Conservation (phyloP, 306 rosid species). For the Cicer judaicum region DNA sequence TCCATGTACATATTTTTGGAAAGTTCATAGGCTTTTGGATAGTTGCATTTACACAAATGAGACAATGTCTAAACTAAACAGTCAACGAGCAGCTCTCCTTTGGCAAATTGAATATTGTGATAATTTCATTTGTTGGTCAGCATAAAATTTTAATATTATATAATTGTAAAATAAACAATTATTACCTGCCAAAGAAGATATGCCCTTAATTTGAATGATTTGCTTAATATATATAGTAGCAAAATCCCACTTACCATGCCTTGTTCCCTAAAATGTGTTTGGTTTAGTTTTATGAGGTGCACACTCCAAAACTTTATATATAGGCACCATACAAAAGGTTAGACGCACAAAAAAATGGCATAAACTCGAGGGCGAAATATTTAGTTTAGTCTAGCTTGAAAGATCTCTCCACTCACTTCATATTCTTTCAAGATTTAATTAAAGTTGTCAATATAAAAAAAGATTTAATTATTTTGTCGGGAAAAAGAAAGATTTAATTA, state of each 20-base stretch:
- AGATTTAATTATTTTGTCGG: no score
- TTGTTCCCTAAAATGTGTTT: neutral
- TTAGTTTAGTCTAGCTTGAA: no score
- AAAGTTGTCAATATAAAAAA: no score
- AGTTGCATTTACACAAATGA: neutral
- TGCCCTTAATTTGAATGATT: conserved; percentile 31
- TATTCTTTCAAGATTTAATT: no score
- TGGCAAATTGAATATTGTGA: conserved; percentile 26
- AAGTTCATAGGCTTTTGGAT: neutral
- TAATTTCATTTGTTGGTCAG: neutral
- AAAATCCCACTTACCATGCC: neutral
- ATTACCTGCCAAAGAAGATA: conserved; percentile 41
- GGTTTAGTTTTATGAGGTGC: conserved; percentile 17
- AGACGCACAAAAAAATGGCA: conserved; percentile 23
- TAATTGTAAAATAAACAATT: neutral
- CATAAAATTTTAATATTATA: neutral
- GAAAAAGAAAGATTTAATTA: no score
- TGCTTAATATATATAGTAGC: conserved; percentile 15
- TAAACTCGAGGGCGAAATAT: neutral
- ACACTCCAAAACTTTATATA: conserved; percentile 24
- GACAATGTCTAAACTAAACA: conserved; percentile 42
- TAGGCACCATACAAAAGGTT: conserved; percentile 26
- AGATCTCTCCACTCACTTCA: no score
- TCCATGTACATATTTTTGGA: neutral
- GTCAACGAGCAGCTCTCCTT: conserved; percentile 52